A percentile compares a stretch with the other conserved stretches of the same genome.
These are phyloP conservation scores for Rhodotorula diobovata DNA, from an alignment of 768 basidiomycete species.

Conservation along the genomic window DNA sequence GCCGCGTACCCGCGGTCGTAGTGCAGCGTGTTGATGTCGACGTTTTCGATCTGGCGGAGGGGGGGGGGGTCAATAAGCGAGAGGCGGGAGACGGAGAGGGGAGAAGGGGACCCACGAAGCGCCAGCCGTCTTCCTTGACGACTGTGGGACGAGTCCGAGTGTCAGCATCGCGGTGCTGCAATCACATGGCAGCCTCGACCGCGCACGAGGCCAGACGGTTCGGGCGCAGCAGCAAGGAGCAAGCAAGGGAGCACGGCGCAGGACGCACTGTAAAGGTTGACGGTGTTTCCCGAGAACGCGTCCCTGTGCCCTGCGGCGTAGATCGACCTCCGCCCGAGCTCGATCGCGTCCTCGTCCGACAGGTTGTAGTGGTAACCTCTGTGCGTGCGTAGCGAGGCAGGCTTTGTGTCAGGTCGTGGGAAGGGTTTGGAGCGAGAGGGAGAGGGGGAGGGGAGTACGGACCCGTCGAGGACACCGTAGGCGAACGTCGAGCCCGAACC, in stretches of 20 bases:
- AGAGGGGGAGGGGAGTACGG: background rate
- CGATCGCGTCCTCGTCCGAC: slow-evolving; percentile 86
- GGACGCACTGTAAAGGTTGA: slow-evolving; percentile 20
- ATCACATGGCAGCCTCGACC: no score
- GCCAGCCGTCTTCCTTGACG: slow-evolving; percentile 81
- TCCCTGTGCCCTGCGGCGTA: slow-evolving; percentile 96
- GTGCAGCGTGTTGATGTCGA: slow-evolving; percentile 34
- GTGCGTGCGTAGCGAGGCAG: no score
- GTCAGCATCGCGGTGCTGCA: no score
- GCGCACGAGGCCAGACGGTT: no score
- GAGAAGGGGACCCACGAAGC: slow-evolving; percentile 81
- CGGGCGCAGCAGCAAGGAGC: background rate
- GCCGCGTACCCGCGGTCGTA: slow-evolving; percentile 17
- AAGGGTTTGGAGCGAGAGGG: background rate
- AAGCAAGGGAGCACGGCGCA: background rate
- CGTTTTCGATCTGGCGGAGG: slow-evolving; percentile 23
- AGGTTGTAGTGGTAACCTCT: background rate
- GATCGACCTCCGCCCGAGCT: slow-evolving; percentile 86
- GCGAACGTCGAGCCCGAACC: slow-evolving; percentile 97
- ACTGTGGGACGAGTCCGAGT: background rate
- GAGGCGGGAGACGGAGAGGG: background rate
- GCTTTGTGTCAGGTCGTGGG: no score
- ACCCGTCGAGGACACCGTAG: slow-evolving; percentile 58
- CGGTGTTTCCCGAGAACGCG: slow-evolving; percentile 38
- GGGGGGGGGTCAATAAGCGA: background rate